Percentiles rank a stretch among this genome's conserved stretches.
phyloP scores from a whole-genome alignment of 2,329 filamentous ascomycete species.

The Microascus cirrosus region DNA sequence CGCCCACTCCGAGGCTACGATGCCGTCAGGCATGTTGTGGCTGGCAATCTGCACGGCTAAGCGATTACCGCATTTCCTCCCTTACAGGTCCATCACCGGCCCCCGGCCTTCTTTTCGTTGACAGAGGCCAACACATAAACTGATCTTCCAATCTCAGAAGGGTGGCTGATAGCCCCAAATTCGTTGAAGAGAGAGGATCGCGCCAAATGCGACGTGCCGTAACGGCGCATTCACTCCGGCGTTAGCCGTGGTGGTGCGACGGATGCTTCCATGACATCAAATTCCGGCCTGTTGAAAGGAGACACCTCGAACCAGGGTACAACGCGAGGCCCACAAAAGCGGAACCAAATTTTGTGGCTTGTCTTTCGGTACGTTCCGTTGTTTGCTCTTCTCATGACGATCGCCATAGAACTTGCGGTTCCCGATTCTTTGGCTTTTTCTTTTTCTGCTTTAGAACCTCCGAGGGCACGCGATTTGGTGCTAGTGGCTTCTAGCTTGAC shows the following conservation, averaged over 20 bases:
- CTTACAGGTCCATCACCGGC: no score
- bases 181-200: no score
- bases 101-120: no score
- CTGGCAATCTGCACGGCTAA: no score
- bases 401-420: background rate
- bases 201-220: background rate
- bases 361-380: background rate
- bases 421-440: background rate
- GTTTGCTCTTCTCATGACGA: background rate
- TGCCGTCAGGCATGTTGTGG: background rate
- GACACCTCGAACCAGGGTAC: background rate
- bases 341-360: background rate
- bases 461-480: background rate
- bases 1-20: background rate
- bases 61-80: no score
- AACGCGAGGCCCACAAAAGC: background rate
- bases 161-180: no score
- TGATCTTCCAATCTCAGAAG: no score
- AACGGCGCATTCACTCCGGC: background rate
- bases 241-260: background rate
- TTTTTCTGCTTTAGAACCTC: background rate
- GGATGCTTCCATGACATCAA: background rate
- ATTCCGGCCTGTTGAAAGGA: background rate
- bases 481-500: background rate
- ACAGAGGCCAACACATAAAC: no score